Conservation (phyloP, 2,329 filamentous ascomycete species). For the Tolypocladium tropicale region DNA sequence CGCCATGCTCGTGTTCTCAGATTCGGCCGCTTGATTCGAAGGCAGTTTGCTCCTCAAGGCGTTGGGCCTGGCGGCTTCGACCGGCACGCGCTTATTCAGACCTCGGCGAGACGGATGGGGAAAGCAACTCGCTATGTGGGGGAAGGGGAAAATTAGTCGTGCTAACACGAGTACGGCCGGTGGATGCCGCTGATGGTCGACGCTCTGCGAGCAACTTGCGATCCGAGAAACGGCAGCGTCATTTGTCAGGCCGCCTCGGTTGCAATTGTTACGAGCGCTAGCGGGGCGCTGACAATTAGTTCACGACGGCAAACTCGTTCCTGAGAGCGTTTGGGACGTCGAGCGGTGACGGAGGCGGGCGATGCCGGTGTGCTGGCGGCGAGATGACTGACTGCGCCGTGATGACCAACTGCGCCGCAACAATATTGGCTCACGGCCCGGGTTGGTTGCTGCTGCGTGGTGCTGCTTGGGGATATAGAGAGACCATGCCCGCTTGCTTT, state of each 20-base stretch:
- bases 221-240: no score
- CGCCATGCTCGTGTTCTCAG: neutral
- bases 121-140: neutral
- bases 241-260: no score
- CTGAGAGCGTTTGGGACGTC: neutral
- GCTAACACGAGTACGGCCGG: neutral
- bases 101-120: constrained; percentile 6
- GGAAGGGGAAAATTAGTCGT: neutral
- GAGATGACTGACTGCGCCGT: neutral
- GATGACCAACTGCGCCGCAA: neutral
- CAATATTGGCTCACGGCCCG: no score
- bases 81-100: no score
- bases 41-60: neutral
- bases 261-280: neutral
- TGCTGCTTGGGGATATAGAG: no score
- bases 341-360: neutral
- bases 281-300: neutral
- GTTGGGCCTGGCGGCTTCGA: neutral
- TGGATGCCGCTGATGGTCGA: neutral
- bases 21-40: no score
- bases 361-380: neutral
- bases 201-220: neutral
- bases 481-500: neutral
- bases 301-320: neutral
- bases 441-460: no score